phyloP scores from a whole-genome alignment of 208 protist species.

The Vickermania spadyakhi region DNA sequence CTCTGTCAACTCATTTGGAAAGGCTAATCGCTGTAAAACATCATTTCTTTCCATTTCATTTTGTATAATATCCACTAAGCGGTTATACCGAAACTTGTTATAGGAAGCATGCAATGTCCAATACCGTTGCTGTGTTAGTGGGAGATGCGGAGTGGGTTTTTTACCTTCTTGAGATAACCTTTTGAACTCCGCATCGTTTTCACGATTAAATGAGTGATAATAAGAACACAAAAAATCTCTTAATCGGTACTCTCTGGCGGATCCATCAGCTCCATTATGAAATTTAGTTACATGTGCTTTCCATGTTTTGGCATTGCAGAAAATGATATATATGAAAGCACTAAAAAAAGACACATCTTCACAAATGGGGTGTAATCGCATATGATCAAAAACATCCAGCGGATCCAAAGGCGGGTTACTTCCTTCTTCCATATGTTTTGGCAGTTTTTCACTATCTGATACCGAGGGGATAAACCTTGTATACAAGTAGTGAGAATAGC shows the following conservation, averaged over 20 bases:
- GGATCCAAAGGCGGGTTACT: conserved; percentile 49
- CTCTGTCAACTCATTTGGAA: conserved; percentile 29
- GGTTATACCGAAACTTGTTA: conserved; percentile 80
- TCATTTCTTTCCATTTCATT: conserved; percentile 20
- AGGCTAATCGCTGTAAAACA: conserved; percentile 31
- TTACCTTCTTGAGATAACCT: conserved; percentile 5
- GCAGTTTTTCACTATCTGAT: conserved; percentile 3
- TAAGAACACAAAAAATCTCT: conserved; percentile 64
- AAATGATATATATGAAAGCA: conserved; percentile 47
- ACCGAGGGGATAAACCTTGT: conserved; percentile 42
- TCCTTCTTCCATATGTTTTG: conserved; percentile 24
- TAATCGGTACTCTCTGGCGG: conserved; percentile 53
- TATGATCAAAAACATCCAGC: conserved; percentile 56
- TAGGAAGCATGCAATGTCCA: conserved; percentile 73
- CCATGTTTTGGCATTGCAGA: conserved; percentile 48
- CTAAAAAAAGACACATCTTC: conserved; percentile 18
- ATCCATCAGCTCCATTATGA: conserved; percentile 24
- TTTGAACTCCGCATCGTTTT: conserved; percentile 30
- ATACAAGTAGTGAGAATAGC: conserved; percentile 67
- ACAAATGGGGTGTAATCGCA: conserved; percentile 14
- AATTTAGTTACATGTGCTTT: conserved; percentile 46
- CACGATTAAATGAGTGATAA: conserved; percentile 67
- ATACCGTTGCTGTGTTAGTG: conserved; percentile 60
- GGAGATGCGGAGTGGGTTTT: conserved; percentile 9
- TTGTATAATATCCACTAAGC: conserved; percentile 57